Evolutionary conservation across 257 asterid species (phyloP).

Genomic region (Voacanga thouarsii): DNA sequence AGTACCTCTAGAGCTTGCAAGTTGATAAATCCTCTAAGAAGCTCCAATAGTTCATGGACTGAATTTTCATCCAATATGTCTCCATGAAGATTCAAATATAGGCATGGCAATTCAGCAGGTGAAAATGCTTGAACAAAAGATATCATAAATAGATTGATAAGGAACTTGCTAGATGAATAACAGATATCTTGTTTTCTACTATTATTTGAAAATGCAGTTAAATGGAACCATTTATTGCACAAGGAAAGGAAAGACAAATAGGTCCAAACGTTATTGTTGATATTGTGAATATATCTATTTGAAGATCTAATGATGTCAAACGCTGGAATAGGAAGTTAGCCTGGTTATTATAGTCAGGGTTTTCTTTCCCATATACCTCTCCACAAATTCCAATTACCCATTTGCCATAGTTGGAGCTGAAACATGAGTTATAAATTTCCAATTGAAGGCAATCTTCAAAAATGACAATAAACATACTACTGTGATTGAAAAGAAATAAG

Average conservation of each 20-base stretch:
- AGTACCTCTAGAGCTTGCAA: constrained; percentile 76
- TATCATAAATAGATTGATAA: constrained; percentile 18
- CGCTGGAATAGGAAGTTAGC: constrained; percentile 42
- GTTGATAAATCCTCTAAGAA: constrained; percentile 60
- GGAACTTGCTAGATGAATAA: no score
- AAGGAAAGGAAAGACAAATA: constrained; percentile 8
- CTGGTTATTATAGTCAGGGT: constrained; percentile 48
- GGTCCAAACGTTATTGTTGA: constrained; percentile 59
- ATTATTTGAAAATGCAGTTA: neutral
- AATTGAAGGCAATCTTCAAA: constrained; percentile 47
- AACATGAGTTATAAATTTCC: constrained; percentile 73
- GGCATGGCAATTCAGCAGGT: constrained; percentile 60
- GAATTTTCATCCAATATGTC: constrained; percentile 64
- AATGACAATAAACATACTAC: constrained; percentile 49
- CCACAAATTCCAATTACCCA: constrained; percentile 98
- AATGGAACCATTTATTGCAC: neutral
- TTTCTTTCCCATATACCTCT: constrained; percentile 59
- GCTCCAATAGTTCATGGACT: constrained; percentile 41
- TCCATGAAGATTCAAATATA: constrained; percentile 72
- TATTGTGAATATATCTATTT: constrained; percentile 61
- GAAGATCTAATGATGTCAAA: constrained; percentile 76
- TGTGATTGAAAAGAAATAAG: constrained; percentile 36
- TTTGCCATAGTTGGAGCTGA: constrained; percentile 65
- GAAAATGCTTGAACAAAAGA: constrained; percentile 60
- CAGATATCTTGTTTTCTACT: no score